A percentile compares a stretch with the other conserved stretches of the same genome.
Evolutionary conservation across 306 rosid species (phyloP).

Genomic region (Parietaria judaica): DNA sequence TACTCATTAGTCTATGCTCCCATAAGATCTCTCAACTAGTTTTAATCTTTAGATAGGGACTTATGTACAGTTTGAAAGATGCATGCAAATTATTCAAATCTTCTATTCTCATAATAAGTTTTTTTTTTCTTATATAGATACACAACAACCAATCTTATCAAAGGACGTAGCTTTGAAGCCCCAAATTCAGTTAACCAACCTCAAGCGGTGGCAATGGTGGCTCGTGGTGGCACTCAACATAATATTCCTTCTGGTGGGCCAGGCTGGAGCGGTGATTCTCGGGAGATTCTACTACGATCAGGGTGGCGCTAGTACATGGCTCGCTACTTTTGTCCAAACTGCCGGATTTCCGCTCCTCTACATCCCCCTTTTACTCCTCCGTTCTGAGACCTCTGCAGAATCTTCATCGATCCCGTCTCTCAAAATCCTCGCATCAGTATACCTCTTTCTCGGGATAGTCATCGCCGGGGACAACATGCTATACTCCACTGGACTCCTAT

Average conservation of each 20-base stretch:
- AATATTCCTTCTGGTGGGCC: conserved; percentile 60
- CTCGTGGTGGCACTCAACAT: conserved; percentile 55
- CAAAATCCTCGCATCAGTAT: conserved; percentile 28
- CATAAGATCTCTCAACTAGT: no score
- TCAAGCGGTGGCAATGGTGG: conserved; percentile 88
- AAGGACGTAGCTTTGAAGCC: conserved; percentile 17
- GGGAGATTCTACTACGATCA: conserved; percentile 84
- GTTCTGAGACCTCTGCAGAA: conserved; percentile 35
- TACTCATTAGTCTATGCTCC: no score
- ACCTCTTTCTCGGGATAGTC: conserved; percentile 51
- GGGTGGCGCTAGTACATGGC: conserved; percentile 91
- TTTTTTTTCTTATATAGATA: conserved; percentile 30
- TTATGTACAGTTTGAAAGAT: no score
- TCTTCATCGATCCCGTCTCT: conserved; percentile 29
- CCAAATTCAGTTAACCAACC: conserved; percentile 29
- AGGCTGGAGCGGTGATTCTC: conserved; percentile 71
- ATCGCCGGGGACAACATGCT: conserved; percentile 73
- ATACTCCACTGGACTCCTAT: conserved; percentile 71
- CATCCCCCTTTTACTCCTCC: conserved; percentile 47
- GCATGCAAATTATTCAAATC: no score
- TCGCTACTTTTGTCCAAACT: conserved; percentile 91
- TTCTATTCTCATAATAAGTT: neutral
- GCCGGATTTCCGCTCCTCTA: conserved; percentile 61
- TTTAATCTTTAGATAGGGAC: no score
- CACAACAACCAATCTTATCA: conserved; percentile 41